Evolutionary conservation across 257 asterid species (phyloP), one percentile per base, ranked within the genome.

Genomic region (Oldenlandia corymbosa): DNA sequence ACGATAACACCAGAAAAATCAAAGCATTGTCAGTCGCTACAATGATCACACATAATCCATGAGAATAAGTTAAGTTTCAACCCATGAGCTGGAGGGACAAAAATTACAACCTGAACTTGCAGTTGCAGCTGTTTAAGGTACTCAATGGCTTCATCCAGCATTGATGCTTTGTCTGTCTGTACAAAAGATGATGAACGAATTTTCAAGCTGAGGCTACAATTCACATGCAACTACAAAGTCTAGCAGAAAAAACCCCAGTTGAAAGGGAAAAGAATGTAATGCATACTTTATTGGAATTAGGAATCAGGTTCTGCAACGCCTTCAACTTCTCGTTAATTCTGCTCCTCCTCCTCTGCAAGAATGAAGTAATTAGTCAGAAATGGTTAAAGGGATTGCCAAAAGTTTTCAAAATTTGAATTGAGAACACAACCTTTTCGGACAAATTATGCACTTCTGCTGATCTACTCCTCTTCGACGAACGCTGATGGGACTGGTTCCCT

Each of bases 71-170:
- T 20, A 8, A 26, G 5, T 2, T 7, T 16, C 20, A 39, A 30
- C 30, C 43, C 61, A 2, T 18, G 18, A 47, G 13, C 61, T 36
- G 28, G 2, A 56, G 13, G 20, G n/a, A 67, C 37, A 53, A 48
- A 71, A 77, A 74, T 54, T 12, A 58, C 67, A 65, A 90, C 99
- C 97, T 93, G 99, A 60, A 93, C 97, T 87, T 90, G 96, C 46
- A 87, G 84, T 70, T 90, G 99, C 59, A 93, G 96, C 83, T 93
- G 97, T 76, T 93, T 93, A 70, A 93, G 85, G 76, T 93, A 90
- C 72, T 90, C 99, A 66, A 93, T 93, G 65, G 96, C 96, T 76
- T 90, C 97, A 70, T 93, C 97, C 85, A 93, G 72, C 97, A 93
- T 90, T 6, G 99, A 93, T 67, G 97, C 97, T 79, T 93, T 93